Percentiles rank a stretch among this genome's conserved stretches.
phyloP scores from a whole-genome alignment of 768 basidiomycete species.

The Leccinum broughii region DNA sequence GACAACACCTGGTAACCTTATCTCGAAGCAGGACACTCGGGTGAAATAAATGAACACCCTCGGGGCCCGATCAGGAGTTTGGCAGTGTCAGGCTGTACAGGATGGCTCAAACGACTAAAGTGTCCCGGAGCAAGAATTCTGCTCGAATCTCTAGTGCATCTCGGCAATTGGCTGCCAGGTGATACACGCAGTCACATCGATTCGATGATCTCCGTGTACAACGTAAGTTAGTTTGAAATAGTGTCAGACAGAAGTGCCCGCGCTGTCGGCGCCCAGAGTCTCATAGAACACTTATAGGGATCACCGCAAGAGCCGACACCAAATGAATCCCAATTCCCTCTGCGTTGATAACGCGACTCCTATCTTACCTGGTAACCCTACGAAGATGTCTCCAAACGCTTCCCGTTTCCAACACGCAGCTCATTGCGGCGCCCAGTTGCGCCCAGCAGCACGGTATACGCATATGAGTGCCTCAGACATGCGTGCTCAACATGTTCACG shows the following conservation, averaged over 20 bases:
- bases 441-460: slow-evolving; percentile 46
- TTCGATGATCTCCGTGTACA: slow-evolving; percentile 3
- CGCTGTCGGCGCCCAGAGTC: background rate
- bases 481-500: slow-evolving; percentile 48
- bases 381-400: slow-evolving; percentile 21
- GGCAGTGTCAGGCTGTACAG: slow-evolving; percentile 1
- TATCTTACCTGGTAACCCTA: slow-evolving; percentile 14
- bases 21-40: background rate
- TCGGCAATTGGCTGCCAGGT: background rate
- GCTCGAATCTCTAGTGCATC: background rate
- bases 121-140: background rate
- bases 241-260: background rate
- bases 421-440: slow-evolving; percentile 44
- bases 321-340: slow-evolving; percentile 13
- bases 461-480: slow-evolving; percentile 49
- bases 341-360: slow-evolving; percentile 7
- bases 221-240: slow-evolving; percentile 1
- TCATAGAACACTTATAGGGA: background rate
- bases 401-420: slow-evolving; percentile 25
- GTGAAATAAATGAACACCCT: background rate
- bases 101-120: background rate
- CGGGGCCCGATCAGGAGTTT: background rate
- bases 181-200: background rate
- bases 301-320: slow-evolving; percentile 17
- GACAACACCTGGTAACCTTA: background rate